Conservation (phyloP, 805 yeast genomes). For the Candida odintsovae region DNA sequence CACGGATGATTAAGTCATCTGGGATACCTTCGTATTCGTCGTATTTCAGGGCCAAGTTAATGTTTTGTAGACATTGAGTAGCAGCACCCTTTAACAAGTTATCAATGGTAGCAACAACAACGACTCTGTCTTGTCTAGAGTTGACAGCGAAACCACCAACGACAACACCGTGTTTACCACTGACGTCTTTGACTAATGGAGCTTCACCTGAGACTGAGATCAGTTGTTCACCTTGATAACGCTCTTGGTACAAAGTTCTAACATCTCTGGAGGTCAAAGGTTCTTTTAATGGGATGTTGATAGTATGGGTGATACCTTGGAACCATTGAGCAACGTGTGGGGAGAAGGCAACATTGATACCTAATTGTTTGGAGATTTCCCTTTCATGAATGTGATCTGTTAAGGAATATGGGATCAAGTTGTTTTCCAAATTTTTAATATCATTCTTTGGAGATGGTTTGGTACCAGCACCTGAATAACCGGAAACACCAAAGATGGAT, state of each 20-base stretch:
- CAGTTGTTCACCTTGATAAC: conserved; percentile 81
- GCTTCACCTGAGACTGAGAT: conserved; percentile 86
- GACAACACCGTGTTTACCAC: conserved; percentile 92
- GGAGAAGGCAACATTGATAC: conserved; percentile 75
- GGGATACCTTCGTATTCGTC: conserved; percentile 97
- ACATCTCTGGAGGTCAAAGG: conserved; percentile 74
- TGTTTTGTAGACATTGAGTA: conserved; percentile 95
- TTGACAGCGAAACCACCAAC: conserved; percentile 96
- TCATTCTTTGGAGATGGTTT: conserved; percentile 97
- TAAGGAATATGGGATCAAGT: conserved; percentile 89
- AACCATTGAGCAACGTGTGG: conserved; percentile 99
- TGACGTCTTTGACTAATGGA: conserved; percentile 85
- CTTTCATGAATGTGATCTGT: conserved; percentile 97
- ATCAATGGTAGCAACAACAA: conserved; percentile 91
- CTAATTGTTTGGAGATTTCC: conserved; percentile 80
- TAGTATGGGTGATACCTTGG: conserved; percentile 94
- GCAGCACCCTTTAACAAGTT: conserved; percentile 97
- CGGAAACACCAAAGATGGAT: conserved; percentile 89
- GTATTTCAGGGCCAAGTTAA: conserved; percentile 83
- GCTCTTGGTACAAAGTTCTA: conserved; percentile 78
- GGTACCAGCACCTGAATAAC: conserved; percentile 99
- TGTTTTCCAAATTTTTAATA: conserved; percentile 62
- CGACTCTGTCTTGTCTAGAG: conserved; percentile 83
- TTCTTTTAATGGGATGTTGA: conserved; percentile 78
- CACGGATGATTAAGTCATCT: conserved; percentile 41